Evolutionary conservation across 441 rosid species (phyloP).

Genomic region (Breynia disticha): DNA sequence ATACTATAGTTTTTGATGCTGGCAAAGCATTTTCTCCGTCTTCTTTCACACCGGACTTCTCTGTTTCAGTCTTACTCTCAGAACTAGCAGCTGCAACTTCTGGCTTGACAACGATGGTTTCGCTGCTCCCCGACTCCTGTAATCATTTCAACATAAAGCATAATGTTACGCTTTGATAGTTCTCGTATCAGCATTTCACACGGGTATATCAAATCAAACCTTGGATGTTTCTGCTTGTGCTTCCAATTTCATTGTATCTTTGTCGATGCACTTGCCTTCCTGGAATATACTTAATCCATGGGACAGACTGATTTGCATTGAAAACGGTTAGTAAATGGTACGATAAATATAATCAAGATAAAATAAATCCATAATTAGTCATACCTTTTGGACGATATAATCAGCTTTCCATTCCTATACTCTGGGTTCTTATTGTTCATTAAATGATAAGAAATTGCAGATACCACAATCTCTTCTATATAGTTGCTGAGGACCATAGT

Average conservation of each 20-base stretch:
- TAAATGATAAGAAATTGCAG: constrained; percentile 63
- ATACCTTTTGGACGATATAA: constrained; percentile 60
- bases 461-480: constrained; percentile 64
- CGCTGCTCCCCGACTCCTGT: constrained; percentile 26
- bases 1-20: constrained; percentile 35
- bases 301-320: constrained; percentile 42
- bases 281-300: constrained; percentile 69
- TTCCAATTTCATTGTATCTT: constrained; percentile 37
- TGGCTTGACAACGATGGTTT: constrained; percentile 14
- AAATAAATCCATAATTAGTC: no score
- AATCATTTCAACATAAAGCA: constrained; percentile 10
- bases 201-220: constrained; percentile 21
- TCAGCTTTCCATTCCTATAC: constrained; percentile 63
- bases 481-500: constrained; percentile 52
- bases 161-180: neutral
- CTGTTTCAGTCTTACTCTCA: constrained; percentile 32
- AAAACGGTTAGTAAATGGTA: constrained; percentile 14
- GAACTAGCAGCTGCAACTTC: constrained; percentile 24
- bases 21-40: constrained; percentile 30
- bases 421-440: constrained; percentile 57
- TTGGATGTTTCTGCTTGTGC: constrained; percentile 34
- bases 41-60: constrained; percentile 31
- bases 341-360: no score
- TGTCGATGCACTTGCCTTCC: constrained; percentile 40
- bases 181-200: neutral